Conservation (phyloP, 768 basidiomycete species). For the Epithele typhae region DNA sequence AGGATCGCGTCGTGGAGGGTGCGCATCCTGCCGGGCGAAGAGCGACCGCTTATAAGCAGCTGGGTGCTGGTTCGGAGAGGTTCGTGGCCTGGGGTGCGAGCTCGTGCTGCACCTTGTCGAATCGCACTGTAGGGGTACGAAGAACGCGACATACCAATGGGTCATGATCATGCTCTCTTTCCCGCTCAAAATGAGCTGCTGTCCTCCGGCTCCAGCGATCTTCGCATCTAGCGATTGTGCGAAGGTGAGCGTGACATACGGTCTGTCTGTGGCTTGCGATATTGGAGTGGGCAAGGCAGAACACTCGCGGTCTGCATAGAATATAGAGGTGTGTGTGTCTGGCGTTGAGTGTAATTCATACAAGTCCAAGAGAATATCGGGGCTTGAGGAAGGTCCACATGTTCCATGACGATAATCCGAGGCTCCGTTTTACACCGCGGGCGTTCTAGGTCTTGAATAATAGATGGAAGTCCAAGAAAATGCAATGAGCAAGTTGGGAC, state of each 20-base stretch:
- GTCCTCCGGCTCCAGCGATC: constrained; percentile 72
- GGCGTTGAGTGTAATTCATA: constrained; percentile 2
- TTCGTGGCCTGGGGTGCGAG: too few relatives aligned
- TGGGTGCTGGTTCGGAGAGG: background rate
- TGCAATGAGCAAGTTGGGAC: too few relatives aligned
- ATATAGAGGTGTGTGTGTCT: constrained; percentile 6
- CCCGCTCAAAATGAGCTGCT: constrained; percentile 81
- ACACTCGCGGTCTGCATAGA: constrained; percentile 10
- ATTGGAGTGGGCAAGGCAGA: constrained; percentile 7
- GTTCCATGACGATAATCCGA: too few relatives aligned
- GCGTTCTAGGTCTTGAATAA: too few relatives aligned
- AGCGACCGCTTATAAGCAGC: background rate
- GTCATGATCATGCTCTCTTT: constrained; percentile 89
- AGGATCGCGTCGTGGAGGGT: constrained; percentile 91
- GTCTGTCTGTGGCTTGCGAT: constrained; percentile 28
- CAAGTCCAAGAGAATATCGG: constrained; percentile 10
- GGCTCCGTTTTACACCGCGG: too few relatives aligned
- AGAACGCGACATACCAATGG: constrained; percentile 62
- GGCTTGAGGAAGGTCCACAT: background rate
- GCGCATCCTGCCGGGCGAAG: constrained; percentile 76
- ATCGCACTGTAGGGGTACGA: too few relatives aligned
- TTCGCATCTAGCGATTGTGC: constrained; percentile 86
- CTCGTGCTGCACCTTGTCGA: too few relatives aligned
- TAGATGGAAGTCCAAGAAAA: too few relatives aligned
- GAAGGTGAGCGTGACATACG: constrained; percentile 76